phyloP scores from a whole-genome alignment of 2,329 filamentous ascomycete genomes.

The Fusarium sp. region DNA sequence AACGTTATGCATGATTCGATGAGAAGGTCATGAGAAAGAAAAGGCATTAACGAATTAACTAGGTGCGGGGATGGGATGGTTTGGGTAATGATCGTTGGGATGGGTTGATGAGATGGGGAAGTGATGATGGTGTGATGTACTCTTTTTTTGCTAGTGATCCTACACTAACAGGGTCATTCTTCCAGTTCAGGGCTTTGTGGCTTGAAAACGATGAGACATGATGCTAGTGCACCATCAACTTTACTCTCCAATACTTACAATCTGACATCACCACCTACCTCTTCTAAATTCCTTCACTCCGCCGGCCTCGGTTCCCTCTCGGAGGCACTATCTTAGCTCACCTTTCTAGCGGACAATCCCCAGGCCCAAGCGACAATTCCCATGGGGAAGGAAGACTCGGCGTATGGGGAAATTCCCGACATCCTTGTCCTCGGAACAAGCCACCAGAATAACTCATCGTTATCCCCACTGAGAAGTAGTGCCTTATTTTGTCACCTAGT shows the following conservation, averaged over 20 bases:
- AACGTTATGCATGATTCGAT: conserved; percentile 19
- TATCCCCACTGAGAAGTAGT: accelerated
- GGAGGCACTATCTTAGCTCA: conserved; percentile 26
- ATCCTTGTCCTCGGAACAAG: neutral
- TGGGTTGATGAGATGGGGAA: neutral
- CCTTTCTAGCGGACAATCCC: conserved; percentile 10
- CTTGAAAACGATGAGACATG: accelerated
- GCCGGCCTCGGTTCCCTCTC: conserved; percentile 26
- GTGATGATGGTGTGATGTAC: neutral
- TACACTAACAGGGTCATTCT: neutral
- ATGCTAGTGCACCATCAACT: neutral
- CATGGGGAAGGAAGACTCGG: conserved; percentile 19
- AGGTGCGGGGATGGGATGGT: neutral
- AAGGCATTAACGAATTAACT: conserved; percentile 10
- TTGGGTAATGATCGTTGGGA: conserved; percentile 18
- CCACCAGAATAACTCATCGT: accelerated
- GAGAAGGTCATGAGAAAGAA: neutral
- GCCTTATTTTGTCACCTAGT: neutral
- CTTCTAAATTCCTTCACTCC: neutral
- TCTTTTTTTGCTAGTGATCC: accelerated
- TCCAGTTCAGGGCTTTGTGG: neutral
- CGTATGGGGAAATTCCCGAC: conserved; percentile 20
- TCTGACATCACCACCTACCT: conserved; percentile 12
- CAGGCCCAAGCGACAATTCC: conserved; percentile 23
- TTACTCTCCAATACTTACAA: neutral